phyloP scores from a whole-genome alignment of 352 stramenopile species.

The Globisporangium spiculum region DNA sequence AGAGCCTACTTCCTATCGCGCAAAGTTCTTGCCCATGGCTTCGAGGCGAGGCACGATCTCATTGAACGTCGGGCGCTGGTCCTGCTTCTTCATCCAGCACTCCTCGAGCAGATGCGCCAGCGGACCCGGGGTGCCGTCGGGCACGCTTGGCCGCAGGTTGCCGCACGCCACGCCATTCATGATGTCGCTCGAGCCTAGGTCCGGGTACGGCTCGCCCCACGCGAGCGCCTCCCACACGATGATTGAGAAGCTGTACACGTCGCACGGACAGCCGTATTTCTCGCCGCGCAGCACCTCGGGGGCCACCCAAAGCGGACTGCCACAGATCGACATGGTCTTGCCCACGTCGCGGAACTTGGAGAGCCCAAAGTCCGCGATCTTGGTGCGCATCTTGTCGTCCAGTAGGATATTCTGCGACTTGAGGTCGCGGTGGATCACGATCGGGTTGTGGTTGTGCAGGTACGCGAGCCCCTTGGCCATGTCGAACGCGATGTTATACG shows the following conservation, averaged over 20 bases:
- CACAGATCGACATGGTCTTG: constrained; percentile 87
- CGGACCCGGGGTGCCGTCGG: constrained; percentile 52
- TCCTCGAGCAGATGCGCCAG: constrained; percentile 67
- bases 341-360: constrained; percentile 84
- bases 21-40: constrained; percentile 76
- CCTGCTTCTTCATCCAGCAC: constrained; percentile 85
- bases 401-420: constrained; percentile 82
- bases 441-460: constrained; percentile 96
- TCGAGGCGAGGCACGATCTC: constrained; percentile 80
- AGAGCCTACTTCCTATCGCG: constrained; percentile 6
- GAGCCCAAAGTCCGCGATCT: constrained; percentile 81
- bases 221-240: constrained; percentile 85
- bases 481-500: constrained; percentile 83
- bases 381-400: constrained; percentile 82
- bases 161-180: constrained; percentile 81
- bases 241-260: constrained; percentile 90
- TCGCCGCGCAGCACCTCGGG: constrained; percentile 77
- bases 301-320: constrained; percentile 77
- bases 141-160: constrained; percentile 69
- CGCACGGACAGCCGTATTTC: constrained; percentile 78
- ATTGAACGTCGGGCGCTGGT: constrained; percentile 77
- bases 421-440: constrained; percentile 95
- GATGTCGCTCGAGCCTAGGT: constrained; percentile 79
- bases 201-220: constrained; percentile 77
- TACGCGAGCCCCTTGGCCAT: constrained; percentile 95